These are phyloP conservation scores for Plectosphaerella sp. DNA, from an alignment of 2,329 filamentous ascomycete genomes.

Conservation along the genomic window DNA sequence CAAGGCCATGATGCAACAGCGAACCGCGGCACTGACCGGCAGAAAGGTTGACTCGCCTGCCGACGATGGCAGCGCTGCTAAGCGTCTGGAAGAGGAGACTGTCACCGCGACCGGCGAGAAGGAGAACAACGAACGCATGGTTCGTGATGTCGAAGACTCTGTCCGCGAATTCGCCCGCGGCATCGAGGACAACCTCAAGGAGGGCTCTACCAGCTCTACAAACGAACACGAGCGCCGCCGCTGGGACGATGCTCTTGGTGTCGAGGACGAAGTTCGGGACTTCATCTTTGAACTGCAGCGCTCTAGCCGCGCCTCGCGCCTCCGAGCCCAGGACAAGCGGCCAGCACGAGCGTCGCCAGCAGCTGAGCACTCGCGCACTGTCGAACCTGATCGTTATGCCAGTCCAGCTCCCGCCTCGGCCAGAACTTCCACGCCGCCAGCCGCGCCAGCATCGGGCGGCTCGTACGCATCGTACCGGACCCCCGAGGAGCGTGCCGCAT, in stretches of 20 bases:
- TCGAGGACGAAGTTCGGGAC: conserved; percentile 94
- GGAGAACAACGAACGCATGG: conserved; percentile 95
- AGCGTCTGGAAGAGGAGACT: conserved; percentile 84
- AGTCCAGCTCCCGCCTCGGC: conserved; percentile 43
- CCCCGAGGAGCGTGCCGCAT: conserved; percentile 88
- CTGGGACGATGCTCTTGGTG: conserved; percentile 94
- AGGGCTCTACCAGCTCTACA: conserved; percentile 67
- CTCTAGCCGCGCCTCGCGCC: conserved; percentile 70
- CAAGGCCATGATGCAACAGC: conserved; percentile 98
- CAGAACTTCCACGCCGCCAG: conserved; percentile 46
- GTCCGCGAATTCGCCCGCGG: conserved; percentile 82
- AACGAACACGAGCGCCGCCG: conserved; percentile 87
- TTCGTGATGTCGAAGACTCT: conserved; percentile 92
- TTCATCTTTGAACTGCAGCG: conserved; percentile 97
- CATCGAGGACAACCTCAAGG: conserved; percentile 83
- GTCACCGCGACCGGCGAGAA: conserved; percentile 77
- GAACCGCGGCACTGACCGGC: conserved; percentile 86
- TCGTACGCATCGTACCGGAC: conserved; percentile 84
- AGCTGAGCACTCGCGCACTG: conserved; percentile 33
- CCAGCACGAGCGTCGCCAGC: conserved; percentile 35
- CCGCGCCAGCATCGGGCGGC: conserved; percentile 46
- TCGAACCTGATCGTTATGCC: conserved; percentile 12
- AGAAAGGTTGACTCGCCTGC: conserved; percentile 66
- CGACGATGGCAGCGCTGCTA: conserved; percentile 74
- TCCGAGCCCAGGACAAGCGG: conserved; percentile 56